Conservation (phyloP, 257 asterid species). For the Solanum bulbocastanum region DNA sequence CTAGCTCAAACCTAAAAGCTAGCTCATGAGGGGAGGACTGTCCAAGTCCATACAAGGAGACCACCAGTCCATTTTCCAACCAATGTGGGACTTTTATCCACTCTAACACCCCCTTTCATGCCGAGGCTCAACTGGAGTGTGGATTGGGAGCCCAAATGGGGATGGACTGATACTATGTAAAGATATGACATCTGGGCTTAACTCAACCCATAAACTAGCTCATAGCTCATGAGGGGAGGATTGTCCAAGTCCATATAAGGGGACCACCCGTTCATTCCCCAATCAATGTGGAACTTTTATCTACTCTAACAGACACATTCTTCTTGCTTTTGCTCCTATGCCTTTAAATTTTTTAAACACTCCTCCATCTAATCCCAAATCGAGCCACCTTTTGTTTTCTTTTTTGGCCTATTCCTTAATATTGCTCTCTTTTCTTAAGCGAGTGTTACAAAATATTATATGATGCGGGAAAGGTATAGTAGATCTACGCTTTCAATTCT, state of each 20-base stretch:
- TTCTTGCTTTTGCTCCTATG: neutral
- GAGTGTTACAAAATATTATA: neutral
- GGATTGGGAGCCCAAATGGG: neutral
- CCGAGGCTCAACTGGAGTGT: neutral
- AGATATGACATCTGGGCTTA: accelerated
- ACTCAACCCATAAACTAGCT: neutral
- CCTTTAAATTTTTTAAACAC: neutral
- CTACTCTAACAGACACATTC: neutral
- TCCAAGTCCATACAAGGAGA: neutral
- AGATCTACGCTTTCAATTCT: neutral
- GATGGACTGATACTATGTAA: neutral
- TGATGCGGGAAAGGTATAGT: neutral
- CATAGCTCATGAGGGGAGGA: neutral
- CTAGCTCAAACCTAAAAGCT: neutral
- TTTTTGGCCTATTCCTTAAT: neutral
- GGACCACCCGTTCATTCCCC: neutral
- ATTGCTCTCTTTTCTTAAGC: neutral
- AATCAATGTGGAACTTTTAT: neutral
- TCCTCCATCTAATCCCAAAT: neutral
- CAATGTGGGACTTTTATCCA: neutral
- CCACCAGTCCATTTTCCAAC: neutral
- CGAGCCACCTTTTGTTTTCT: neutral
- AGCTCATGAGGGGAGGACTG: neutral
- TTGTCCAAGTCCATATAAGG: neutral
- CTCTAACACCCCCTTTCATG: neutral